These are phyloP conservation scores for Apophysomyces sp. DNA, from an alignment of 371 early-diverging fungal species.

Conservation along the genomic window DNA sequence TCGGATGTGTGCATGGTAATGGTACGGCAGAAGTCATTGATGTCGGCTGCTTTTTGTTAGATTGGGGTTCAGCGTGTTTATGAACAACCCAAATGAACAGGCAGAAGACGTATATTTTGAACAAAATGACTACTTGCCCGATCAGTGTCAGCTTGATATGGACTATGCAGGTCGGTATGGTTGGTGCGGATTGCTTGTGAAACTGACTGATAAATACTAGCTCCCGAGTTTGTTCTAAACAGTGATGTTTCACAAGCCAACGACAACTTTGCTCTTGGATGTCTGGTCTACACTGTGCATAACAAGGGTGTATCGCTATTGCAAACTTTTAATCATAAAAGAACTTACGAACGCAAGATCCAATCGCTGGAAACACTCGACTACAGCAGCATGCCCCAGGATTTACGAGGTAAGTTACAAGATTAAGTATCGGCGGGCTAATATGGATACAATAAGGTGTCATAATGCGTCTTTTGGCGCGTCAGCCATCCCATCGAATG, in stretches of 20 bases:
- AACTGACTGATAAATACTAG: constrained; percentile 29
- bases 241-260: constrained; percentile 52
- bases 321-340: constrained; percentile 62
- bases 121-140: constrained; percentile 63
- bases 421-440: neutral
- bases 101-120: constrained; percentile 44
- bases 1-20: neutral
- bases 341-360: constrained; percentile 66
- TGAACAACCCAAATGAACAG: constrained; percentile 45
- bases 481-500: constrained; percentile 60
- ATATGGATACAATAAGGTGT: constrained; percentile 32
- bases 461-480: constrained; percentile 52
- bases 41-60: constrained; percentile 21
- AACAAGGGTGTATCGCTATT: constrained; percentile 70
- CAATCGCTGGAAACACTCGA: constrained; percentile 40
- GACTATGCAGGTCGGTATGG: constrained; percentile 59
- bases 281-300: constrained; percentile 75
- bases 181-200: neutral
- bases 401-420: constrained; percentile 45
- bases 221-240: constrained; percentile 78
- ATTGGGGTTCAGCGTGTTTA: constrained; percentile 66
- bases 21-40: neutral
- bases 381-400: constrained; percentile 52
- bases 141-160: constrained; percentile 65
- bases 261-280: constrained; percentile 85